Evolutionary conservation across 805 yeast genomes (phyloP).

Genomic region (Starmera caribaea): DNA sequence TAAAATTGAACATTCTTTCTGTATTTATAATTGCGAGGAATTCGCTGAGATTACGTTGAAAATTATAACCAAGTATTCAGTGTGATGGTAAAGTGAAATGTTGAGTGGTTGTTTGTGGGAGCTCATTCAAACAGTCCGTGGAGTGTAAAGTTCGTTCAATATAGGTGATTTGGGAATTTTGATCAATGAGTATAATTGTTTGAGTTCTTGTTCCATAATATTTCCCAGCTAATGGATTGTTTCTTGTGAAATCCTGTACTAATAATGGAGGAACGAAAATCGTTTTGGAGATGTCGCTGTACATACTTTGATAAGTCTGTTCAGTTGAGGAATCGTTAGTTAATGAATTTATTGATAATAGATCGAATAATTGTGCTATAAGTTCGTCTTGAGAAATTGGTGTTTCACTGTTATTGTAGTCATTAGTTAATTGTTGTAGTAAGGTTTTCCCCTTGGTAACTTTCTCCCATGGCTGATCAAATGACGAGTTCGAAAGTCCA

Average conservation of each 20-base stretch:
- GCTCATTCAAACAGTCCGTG: conserved; percentile 26
- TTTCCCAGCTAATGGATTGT: conserved; percentile 33
- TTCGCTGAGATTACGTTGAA: conserved; percentile 34
- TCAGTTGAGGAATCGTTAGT: conserved; percentile 20
- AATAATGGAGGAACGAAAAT: conserved; percentile 67
- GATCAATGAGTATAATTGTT: conserved; percentile 57
- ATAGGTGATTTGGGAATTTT: conserved; percentile 41
- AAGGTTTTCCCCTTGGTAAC: conserved; percentile 43
- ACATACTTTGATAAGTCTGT: conserved; percentile 16
- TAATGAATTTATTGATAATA: conserved; percentile 40
- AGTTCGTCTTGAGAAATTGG: conserved; percentile 28
- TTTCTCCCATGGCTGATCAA: conserved; percentile 68
- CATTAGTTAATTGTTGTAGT: conserved; percentile 24
- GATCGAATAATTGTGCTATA: conserved; percentile 38
- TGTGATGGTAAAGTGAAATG: conserved; percentile 13
- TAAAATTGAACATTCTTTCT: conserved; percentile 47
- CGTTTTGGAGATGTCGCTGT: conserved; percentile 40
- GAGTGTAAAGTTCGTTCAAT: conserved; percentile 52
- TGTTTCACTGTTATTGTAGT: conserved; percentile 15
- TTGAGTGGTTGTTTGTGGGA: conserved; percentile 14
- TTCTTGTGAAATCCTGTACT: conserved; percentile 21
- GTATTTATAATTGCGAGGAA: conserved; percentile 39
- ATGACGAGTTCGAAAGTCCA: conserved; percentile 64
- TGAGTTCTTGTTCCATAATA: conserved; percentile 87
- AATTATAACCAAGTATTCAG: neutral